Conservation (phyloP, 2,329 filamentous ascomycete genomes). For the Exserohilum rostratum region DNA sequence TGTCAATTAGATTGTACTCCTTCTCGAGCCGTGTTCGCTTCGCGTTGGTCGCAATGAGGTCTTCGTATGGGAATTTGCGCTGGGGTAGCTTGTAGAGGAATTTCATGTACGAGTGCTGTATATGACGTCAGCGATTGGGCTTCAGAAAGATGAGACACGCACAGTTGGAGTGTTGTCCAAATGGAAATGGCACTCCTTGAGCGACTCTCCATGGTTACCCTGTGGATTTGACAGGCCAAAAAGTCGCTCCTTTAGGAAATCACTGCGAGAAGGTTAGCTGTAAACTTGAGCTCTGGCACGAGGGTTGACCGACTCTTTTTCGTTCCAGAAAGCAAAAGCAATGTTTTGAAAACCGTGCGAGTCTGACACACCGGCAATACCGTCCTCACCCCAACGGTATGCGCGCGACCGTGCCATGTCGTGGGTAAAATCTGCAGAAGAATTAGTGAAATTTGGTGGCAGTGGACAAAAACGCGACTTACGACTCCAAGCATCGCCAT, state of each 20-base stretch:
- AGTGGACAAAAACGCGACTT: constrained; percentile 51
- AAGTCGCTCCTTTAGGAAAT: constrained; percentile 91
- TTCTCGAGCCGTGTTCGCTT: constrained; percentile 74
- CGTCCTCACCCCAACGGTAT: constrained; percentile 96
- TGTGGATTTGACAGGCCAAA: constrained; percentile 96
- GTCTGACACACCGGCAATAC: constrained; percentile 94
- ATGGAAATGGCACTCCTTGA: constrained; percentile 97
- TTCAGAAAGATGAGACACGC: constrained; percentile 46
- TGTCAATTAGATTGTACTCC: constrained; percentile 93
- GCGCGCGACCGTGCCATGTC: constrained; percentile 87
- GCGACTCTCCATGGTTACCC: constrained; percentile 94
- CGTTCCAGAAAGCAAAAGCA: constrained; percentile 97
- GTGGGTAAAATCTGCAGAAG: constrained; percentile 79
- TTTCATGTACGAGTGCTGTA: constrained; percentile 97
- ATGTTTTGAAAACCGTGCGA: constrained; percentile 91
- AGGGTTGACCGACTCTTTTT: constrained; percentile 73
- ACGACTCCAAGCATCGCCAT: constrained; percentile 96
- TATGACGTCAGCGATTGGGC: constrained; percentile 36
- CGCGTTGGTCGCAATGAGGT: constrained; percentile 84
- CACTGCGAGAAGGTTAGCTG: constrained; percentile 62
- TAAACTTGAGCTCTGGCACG: no score
- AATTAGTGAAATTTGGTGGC: constrained; percentile 30
- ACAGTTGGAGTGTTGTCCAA: constrained; percentile 87
- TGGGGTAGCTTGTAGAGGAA: constrained; percentile 98
- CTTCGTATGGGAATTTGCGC: constrained; percentile 86